phyloP scores from a whole-genome alignment of 2,329 filamentous ascomycete species.

The Celoporthe dispersa region DNA sequence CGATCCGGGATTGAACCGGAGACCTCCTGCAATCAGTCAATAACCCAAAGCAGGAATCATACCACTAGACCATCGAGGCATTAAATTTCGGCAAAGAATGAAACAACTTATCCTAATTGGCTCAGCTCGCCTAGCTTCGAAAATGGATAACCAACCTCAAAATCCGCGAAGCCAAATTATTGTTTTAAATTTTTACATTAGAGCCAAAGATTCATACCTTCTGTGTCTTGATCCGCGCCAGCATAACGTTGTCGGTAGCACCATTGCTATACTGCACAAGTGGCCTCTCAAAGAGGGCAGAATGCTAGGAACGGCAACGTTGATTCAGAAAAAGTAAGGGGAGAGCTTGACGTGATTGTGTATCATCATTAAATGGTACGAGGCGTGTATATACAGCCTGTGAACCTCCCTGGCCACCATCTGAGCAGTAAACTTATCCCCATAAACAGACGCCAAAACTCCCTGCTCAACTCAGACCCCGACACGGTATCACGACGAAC shows the following conservation, averaged over 20 bases:
- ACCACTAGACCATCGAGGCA: constrained; percentile 17
- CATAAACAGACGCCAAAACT: constrained; percentile 24
- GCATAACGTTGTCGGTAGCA: not conserved
- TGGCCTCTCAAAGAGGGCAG: not conserved
- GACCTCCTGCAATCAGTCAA: constrained; percentile 8
- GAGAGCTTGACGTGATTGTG: not conserved
- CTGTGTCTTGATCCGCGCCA: not conserved
- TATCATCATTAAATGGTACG: not conserved
- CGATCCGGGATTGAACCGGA: constrained; percentile 18
- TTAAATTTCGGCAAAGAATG: not conserved
- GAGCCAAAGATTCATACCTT: no score
- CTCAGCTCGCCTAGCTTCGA: no score
- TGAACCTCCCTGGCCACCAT: not conserved
- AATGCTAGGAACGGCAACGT: not conserved
- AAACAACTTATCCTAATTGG: not conserved
- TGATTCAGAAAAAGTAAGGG: no score
- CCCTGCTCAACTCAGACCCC: constrained; percentile 19
- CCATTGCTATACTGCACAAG: not conserved
- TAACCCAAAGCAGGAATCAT: constrained; percentile 17
- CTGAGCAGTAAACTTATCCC: not conserved
- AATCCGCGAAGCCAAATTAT: not conserved
- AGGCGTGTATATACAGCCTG: not conserved
- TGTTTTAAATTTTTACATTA: not conserved
- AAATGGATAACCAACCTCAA: no score
- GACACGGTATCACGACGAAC: not conserved